Base-by-base conservation (phyloP, 2,329 filamentous ascomycete genomes). In the Fusarium abutilonis region DNA sequence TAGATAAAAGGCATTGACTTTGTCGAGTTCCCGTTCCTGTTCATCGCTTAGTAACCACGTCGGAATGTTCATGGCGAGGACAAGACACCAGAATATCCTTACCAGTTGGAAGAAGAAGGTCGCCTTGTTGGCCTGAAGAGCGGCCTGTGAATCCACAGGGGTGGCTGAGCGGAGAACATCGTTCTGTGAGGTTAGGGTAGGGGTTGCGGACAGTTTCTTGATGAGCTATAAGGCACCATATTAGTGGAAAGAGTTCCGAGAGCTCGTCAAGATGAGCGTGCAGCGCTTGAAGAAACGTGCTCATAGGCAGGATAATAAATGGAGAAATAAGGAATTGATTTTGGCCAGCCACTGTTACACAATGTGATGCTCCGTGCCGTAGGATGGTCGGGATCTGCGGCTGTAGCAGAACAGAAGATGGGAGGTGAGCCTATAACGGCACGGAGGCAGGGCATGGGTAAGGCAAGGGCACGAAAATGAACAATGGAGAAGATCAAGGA, bases 61-160 rank as follows among this genome's bases (percentile, higher is more conserved):
- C 42, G 67, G 60, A 26, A 71, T 70, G 35, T 71, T 67, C 69
- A 71, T 70, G 56, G 32, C 53, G 64, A 45, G 63, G 56, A 28
- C 66, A 52, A 19, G 47, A 48, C 43, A 63, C 49, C 48, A 56
- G 56, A 41, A 15, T 21, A 17, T 48, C 56, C 87, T 75, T 86
- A 97, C 93, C 77, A 99, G 83, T 77, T 95, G 91, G 76, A 98
- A 98, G 84, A 99, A 99, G 79, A 99, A 99, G 10, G 94, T 96
- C 53, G 94, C 94, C 79, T 96, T 97, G 80, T 99, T 99, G 54
- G 94, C 95, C 77, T 97, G 93, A 45, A 98, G 83, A 41, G 93
- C 90, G 45, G 89, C 88, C 78, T 96, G 93, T n/a, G 93, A 88
- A 75, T 97, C 93, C 67, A 83, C 73, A 45, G 79, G 77, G 44